Evolutionary conservation across 2,329 filamentous ascomycete genomes (phyloP).

Genomic region (Sarocladium kiliense): DNA sequence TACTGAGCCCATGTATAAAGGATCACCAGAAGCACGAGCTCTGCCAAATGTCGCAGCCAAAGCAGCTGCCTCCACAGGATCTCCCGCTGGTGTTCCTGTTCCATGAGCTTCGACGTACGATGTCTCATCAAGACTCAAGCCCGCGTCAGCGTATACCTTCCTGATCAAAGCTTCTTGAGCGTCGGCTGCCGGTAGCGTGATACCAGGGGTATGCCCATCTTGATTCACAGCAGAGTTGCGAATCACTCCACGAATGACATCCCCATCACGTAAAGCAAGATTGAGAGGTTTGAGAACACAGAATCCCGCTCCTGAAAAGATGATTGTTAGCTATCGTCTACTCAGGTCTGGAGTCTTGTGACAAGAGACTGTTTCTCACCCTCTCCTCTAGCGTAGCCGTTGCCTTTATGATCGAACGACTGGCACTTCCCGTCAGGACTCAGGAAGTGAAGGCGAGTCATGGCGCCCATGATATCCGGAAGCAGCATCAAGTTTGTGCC

Average conservation of each 20-base stretch:
- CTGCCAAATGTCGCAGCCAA: constrained; percentile 34
- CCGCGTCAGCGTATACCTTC: constrained; percentile 38
- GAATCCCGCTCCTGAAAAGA: constrained; percentile 3
- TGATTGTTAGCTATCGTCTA: neutral
- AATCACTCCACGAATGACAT: constrained; percentile 25
- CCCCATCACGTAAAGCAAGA: neutral
- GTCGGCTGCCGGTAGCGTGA: constrained; percentile 49
- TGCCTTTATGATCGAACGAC: constrained; percentile 31
- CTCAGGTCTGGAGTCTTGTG: too few species aligned
- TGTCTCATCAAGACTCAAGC: constrained; percentile 38
- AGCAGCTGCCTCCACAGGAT: constrained; percentile 44
- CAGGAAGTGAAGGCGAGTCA: neutral
- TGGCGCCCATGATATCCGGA: neutral
- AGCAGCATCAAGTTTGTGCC: constrained; percentile 25
- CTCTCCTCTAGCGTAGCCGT: constrained; percentile 41
- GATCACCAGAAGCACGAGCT: neutral
- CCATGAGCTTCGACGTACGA: constrained; percentile 54
- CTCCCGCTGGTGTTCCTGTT: constrained; percentile 54
- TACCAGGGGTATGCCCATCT: constrained; percentile 47
- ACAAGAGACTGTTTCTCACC: neutral
- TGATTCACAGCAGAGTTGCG: constrained; percentile 45
- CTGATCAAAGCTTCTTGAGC: constrained; percentile 48
- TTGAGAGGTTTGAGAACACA: constrained; percentile 3
- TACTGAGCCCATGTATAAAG: constrained; percentile 41
- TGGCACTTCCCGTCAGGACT: constrained; percentile 1